Evolutionary conservation across 2,329 filamentous ascomycete species (phyloP), one percentile per base, ranked within the genome.

Genomic region (Nothophoma quercina): DNA sequence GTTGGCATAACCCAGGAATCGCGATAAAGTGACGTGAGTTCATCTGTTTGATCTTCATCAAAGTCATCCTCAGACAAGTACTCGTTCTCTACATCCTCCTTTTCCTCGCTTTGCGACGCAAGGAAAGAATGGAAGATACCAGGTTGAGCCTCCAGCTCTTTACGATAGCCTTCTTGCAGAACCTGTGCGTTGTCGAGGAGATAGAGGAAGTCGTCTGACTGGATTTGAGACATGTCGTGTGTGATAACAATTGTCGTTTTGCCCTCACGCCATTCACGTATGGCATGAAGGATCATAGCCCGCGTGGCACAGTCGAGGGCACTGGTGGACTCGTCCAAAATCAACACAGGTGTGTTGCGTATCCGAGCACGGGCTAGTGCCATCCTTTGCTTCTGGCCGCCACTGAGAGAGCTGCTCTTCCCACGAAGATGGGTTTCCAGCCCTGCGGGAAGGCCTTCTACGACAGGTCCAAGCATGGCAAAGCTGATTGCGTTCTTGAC

Each of bases 201-300:
- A 60, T 93, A 96, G 0, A 96, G 83, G 56, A 88, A 93, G 58
- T 98, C 92, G 0, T 86, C 72, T 0, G 85, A 76, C 4, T 77
- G 71, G 8, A 98, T 93, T 60, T 93, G 89, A 0, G 85, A 83
- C 25, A 95, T 83, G 59, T 98, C 91, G 66, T 98, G 93, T 0
- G 95, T 97, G 63, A 98, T 93, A 60, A 98, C 85, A 43, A 98
- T 90, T 0, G 93, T 98, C 0, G 93, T 97, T 70, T 90, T 95
- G 0, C 84, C 88, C 28, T 76, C 78, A 18, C 95, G 83, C 93
- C 92, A 97, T 16, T 82, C 68, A 7, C 91, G 82, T 44, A 97
- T 88, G 0, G 87, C 85, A 33, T 89, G 84, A 80, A 96, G 88
- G 29, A 96, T 83, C 10, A 86, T 73, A 0, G 76, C 76, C 55